Evolutionary conservation across 2,329 filamentous ascomycete species (phyloP).

Genomic region (Colletotrichum australisinense): DNA sequence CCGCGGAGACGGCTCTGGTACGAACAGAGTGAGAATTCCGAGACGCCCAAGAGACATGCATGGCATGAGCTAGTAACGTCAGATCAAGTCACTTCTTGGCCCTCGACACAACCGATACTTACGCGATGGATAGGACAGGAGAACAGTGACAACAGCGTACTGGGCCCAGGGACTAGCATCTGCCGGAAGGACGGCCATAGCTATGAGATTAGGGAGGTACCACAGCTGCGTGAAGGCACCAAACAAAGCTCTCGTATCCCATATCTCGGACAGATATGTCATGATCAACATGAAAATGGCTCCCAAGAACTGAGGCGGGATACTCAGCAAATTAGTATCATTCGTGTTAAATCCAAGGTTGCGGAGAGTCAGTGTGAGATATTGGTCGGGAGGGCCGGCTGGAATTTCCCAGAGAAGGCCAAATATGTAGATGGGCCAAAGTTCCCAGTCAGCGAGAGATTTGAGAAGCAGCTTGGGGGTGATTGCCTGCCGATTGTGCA

Average conservation of each 20-base stretch:
- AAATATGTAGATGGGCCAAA: slow-evolving; percentile 65
- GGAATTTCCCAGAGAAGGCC: slow-evolving; percentile 55
- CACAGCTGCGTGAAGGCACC: slow-evolving; percentile 47
- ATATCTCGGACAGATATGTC: slow-evolving; percentile 46
- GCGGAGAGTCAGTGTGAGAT: slow-evolving; percentile 41
- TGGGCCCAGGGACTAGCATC: slow-evolving; percentile 44
- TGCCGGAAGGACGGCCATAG: slow-evolving; percentile 44
- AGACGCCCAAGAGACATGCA: slow-evolving; percentile 60
- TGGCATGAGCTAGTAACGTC: slow-evolving; percentile 51
- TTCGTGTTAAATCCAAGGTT: slow-evolving; percentile 52
- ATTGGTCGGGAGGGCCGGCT: slow-evolving; percentile 39
- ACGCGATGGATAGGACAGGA: slow-evolving; percentile 48
- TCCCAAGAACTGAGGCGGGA: slow-evolving; percentile 34
- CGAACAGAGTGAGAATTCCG: slow-evolving; percentile 72
- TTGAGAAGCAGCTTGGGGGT: slow-evolving; percentile 58
- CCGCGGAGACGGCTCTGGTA: slow-evolving; percentile 70
- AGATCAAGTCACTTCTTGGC: slow-evolving; percentile 39
- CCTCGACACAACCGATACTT: neutral
- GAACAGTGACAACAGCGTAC: slow-evolving; percentile 44
- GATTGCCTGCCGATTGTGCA: slow-evolving; percentile 66
- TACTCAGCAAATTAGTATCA: slow-evolving; percentile 54
- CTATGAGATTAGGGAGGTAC: slow-evolving; percentile 47
- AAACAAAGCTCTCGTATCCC: slow-evolving; percentile 44
- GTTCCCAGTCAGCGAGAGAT: slow-evolving; percentile 62
- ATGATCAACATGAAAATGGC: slow-evolving; percentile 37